A percentile compares a stretch with the other conserved stretches of the same genome.
Evolutionary conservation across 345 rosid genomes (phyloP).

Genomic region (Microthlaspi erraticum): DNA sequence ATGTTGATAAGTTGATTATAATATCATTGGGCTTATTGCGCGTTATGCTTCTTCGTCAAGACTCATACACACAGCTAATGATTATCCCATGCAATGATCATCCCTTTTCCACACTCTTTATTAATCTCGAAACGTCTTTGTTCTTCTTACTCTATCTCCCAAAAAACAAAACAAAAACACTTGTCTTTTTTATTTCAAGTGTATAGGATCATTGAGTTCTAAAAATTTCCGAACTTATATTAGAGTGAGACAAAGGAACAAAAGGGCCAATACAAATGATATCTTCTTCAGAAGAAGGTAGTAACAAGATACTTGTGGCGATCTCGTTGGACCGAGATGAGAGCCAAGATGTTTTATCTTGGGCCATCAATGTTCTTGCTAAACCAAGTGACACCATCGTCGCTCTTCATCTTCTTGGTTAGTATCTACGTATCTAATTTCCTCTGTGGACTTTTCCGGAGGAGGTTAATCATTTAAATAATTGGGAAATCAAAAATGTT

Average conservation of each 20-base stretch:
- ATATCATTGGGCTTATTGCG: constrained; percentile 31
- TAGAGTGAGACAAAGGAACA: constrained; percentile 15
- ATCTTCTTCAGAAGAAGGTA: constrained; percentile 40
- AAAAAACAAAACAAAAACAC: constrained; percentile 12
- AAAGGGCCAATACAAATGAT: constrained; percentile 48
- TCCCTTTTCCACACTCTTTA: constrained; percentile 39
- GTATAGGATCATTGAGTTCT: constrained; percentile 34
- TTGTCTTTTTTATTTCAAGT: constrained; percentile 38
- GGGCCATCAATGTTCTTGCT: constrained; percentile 86
- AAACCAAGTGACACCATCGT: constrained; percentile 68
- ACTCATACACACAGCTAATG: constrained; percentile 57
- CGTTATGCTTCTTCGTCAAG: constrained; percentile 69
- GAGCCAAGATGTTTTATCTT: constrained; percentile 69
- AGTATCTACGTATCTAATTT: constrained; percentile 25
- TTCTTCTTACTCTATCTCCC: constrained; percentile 30
- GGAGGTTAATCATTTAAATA: background rate
- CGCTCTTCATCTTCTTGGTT: constrained; percentile 82
- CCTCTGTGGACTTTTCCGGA: background rate
- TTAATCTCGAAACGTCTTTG: constrained; percentile 36
- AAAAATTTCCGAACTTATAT: constrained; percentile 6
- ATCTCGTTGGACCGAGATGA: constrained; percentile 64
- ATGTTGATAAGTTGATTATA: constrained; percentile 21
- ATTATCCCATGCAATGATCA: constrained; percentile 44
- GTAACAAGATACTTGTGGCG: constrained; percentile 73
- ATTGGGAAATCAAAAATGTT: background rate